Evolutionary conservation across 495 filamentous ascomycete genomes (phyloP).

Genomic region (Hypoxylon lenormandii): DNA sequence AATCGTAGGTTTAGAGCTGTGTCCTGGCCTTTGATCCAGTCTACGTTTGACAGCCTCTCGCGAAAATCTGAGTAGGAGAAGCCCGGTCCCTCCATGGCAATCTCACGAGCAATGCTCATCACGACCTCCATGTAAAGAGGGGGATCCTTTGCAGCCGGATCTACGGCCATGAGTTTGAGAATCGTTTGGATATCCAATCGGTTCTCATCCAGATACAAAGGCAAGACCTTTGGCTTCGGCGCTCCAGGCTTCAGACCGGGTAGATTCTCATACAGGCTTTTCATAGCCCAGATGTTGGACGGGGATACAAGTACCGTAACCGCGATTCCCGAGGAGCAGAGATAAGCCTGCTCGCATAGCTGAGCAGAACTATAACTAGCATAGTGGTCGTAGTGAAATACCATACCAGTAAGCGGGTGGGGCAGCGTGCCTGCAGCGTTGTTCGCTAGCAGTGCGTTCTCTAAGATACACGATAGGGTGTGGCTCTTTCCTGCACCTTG

Average conservation of each 20-base stretch:
- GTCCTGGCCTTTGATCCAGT: conserved; percentile 49
- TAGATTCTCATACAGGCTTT: conserved; percentile 46
- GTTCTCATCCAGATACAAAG: conserved; percentile 61
- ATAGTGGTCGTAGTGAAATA: conserved; percentile 68
- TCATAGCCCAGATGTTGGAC: conserved; percentile 56
- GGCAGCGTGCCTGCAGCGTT: conserved; percentile 21
- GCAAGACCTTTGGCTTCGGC: conserved; percentile 56
- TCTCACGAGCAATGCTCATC: conserved; percentile 60
- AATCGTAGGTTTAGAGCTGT: conserved; percentile 57
- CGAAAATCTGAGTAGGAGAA: conserved; percentile 62
- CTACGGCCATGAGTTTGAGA: conserved; percentile 68
- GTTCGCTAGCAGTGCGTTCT: conserved; percentile 60
- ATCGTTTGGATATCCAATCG: conserved; percentile 65
- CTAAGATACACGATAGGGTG: conserved; percentile 70
- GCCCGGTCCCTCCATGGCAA: conserved; percentile 45
- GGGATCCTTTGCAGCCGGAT: conserved; percentile 48
- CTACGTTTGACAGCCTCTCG: conserved; percentile 41
- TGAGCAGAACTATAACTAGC: conserved; percentile 54
- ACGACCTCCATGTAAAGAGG: conserved; percentile 68
- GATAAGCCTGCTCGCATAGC: conserved; percentile 69
- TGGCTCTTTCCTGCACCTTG: conserved; percentile 74
- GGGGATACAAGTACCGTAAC: conserved; percentile 68
- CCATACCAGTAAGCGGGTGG: conserved; percentile 64
- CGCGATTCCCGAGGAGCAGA: conserved; percentile 59
- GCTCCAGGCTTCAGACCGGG: conserved; percentile 42